Percentiles rank a stretch among this genome's conserved stretches.
Conservation (phyloP, 2,329 filamentous ascomycete species). For the Fusarium sp. region DNA sequence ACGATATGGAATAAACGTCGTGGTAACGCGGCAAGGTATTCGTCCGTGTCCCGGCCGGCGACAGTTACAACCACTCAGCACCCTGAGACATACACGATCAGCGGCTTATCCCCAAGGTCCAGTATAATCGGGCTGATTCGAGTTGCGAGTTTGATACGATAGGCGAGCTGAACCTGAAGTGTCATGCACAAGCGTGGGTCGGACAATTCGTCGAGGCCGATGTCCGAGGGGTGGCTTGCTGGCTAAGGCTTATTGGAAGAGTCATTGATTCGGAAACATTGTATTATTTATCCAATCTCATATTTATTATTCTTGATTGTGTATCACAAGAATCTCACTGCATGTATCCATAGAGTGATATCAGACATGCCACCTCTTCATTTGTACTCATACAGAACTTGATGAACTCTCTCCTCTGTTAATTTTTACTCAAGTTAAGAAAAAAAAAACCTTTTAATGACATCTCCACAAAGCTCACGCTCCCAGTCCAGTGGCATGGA, state of each 20-base stretch:
- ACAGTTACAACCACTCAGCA: conserved; percentile 18
- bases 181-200: conserved; percentile 26
- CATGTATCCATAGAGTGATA: too few species aligned
- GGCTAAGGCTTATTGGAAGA: conserved; percentile 16
- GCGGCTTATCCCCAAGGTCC: conserved; percentile 6
- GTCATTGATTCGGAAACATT: conserved; percentile 24
- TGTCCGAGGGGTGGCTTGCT: conserved; percentile 45
- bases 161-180: conserved; percentile 7
- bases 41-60: conserved; percentile 25
- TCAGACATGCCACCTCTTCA: neutral
- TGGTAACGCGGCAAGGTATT: conserved; percentile 20
- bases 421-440: neutral
- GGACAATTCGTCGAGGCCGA: conserved; percentile 45
- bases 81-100: conserved; percentile 17
- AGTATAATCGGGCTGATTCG: conserved; percentile 22
- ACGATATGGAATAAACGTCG: neutral
- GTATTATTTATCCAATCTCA: neutral
- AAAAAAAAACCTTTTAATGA: neutral
- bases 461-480: conserved; percentile 16
- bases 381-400: neutral
- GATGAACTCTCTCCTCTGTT: neutral
- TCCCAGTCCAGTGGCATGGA: conserved; percentile 11
- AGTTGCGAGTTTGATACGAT: conserved; percentile 1
- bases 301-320: neutral
- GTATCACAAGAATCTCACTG: neutral